phyloP scores from a whole-genome alignment of 2,329 filamentous ascomycete species.

The Xylariaceae sp. region DNA sequence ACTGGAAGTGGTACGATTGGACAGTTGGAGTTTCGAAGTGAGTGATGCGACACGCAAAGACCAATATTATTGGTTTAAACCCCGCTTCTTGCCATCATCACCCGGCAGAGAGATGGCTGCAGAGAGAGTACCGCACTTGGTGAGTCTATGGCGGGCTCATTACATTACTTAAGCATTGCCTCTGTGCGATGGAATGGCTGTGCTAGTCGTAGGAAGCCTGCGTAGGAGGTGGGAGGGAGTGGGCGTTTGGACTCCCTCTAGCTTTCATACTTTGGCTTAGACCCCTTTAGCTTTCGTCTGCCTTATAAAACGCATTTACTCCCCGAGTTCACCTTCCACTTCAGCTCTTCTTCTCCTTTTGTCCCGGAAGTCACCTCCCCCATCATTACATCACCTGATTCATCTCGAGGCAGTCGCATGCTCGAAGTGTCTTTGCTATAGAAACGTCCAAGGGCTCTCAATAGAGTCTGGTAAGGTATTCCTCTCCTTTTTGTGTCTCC shows the following conservation, averaged over 20 bases:
- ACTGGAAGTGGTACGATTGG: slow-evolving; percentile 26
- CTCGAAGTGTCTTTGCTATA: slow-evolving; percentile 14
- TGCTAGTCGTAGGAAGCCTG: no score
- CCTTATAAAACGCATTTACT: neutral
- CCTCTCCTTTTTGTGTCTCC: neutral
- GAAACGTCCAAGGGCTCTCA: slow-evolving; percentile 14
- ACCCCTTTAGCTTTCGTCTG: no score
- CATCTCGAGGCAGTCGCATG: slow-evolving; percentile 13
- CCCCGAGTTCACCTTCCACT: slow-evolving; percentile 1
- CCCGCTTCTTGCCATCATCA: slow-evolving; percentile 26
- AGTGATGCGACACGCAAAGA: slow-evolving; percentile 21
- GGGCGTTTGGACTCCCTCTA: no score
- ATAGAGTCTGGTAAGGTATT: slow-evolving; percentile 16
- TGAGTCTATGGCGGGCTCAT: neutral
- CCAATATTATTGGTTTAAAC: slow-evolving; percentile 28
- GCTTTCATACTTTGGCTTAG: no score
- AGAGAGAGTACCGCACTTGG: neutral
- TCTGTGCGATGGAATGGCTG: neutral
- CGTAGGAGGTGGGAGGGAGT: no score
- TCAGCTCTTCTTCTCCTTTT: slow-evolving; percentile 4
- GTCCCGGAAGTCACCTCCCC: neutral
- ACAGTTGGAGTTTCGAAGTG: neutral
- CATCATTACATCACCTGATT: slow-evolving; percentile 11
- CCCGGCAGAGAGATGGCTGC: slow-evolving; percentile 5
- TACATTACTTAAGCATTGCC: neutral